Conservation (phyloP, 345 rosid genomes). For the Ricinus communis region DNA sequence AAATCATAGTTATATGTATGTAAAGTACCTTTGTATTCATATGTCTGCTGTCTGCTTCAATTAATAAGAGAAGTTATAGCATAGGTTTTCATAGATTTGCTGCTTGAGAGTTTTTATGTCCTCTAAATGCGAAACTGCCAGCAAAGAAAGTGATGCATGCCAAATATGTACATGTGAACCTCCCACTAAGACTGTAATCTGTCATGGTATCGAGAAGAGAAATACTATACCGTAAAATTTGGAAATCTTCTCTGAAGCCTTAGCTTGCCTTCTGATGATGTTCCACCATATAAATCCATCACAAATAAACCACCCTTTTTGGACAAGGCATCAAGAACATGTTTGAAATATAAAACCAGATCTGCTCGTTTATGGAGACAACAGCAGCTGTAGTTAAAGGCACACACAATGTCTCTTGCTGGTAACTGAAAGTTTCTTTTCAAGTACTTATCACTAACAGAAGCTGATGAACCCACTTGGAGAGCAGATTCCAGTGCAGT, state of each 20-base stretch:
- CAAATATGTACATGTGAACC: conserved; percentile 1
- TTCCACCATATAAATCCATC: conserved; percentile 91
- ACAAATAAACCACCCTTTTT: conserved; percentile 79
- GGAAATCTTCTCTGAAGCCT: conserved; percentile 78
- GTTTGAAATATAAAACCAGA: conserved; percentile 70
- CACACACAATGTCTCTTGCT: conserved; percentile 81
- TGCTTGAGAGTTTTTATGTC: background rate
- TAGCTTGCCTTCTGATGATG: conserved; percentile 73
- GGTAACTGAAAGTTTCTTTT: conserved; percentile 41
- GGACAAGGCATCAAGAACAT: conserved; percentile 60
- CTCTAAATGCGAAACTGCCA: background rate
- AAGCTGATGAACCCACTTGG: conserved; percentile 18
- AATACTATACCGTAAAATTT: conserved; percentile 59
- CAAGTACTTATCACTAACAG: conserved; percentile 22
- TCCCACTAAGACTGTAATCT: conserved; percentile 1
- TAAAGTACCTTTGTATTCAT: background rate
- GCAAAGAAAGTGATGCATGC: background rate
- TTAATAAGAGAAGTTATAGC: background rate
- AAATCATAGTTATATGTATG: background rate
- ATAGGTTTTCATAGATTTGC: background rate
- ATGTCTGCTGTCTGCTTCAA: background rate
- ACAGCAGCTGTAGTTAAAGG: conserved; percentile 92
- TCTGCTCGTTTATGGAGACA: conserved; percentile 81
- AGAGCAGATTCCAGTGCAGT: conserved; percentile 23
- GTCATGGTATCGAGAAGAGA: background rate